Percentiles rank a stretch among this genome's conserved stretches.
Evolutionary conservation across 73 alveolate species (phyloP).

Genomic region (Diophrys appendiculata): DNA sequence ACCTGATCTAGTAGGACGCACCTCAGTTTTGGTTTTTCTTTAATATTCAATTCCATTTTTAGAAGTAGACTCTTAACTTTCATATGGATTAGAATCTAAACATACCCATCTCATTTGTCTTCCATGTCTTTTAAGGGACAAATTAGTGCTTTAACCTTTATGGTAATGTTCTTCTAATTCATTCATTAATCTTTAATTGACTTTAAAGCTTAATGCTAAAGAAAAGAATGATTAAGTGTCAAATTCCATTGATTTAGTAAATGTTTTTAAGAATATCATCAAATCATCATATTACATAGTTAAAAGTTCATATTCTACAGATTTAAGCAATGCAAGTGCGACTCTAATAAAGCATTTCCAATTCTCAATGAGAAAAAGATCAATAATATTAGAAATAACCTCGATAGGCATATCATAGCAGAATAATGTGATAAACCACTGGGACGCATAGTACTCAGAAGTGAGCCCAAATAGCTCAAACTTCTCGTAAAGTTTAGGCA

Average conservation of each 20-base stretch:
- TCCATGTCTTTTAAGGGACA: background rate
- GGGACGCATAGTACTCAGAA: slow-evolving; percentile 43
- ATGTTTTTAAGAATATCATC: slow-evolving; percentile 16
- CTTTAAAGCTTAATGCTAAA: background rate
- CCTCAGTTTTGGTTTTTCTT: too few species aligned
- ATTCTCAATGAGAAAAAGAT: slow-evolving; percentile 39
- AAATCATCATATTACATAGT: slow-evolving; percentile 46
- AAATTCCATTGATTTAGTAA: background rate
- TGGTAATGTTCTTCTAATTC: background rate
- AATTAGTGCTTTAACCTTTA: background rate
- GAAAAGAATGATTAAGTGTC: background rate
- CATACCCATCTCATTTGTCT: background rate
- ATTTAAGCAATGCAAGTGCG: slow-evolving; percentile 38
- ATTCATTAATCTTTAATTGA: background rate
- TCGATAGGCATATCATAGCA: slow-evolving; percentile 56
- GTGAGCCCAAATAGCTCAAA: slow-evolving; percentile 37
- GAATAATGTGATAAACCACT: slow-evolving; percentile 52
- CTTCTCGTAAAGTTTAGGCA: slow-evolving; percentile 38
- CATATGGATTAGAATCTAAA: too few species aligned
- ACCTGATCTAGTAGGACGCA: too few species aligned
- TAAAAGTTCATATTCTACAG: slow-evolving; percentile 10
- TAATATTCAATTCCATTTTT: too few species aligned
- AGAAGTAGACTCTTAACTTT: too few species aligned
- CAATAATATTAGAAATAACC: slow-evolving; percentile 27
- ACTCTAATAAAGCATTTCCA: slow-evolving; percentile 33